Evolutionary conservation across 2,329 filamentous ascomycete genomes (phyloP).

Genomic region (Colletotrichum caudatum): DNA sequence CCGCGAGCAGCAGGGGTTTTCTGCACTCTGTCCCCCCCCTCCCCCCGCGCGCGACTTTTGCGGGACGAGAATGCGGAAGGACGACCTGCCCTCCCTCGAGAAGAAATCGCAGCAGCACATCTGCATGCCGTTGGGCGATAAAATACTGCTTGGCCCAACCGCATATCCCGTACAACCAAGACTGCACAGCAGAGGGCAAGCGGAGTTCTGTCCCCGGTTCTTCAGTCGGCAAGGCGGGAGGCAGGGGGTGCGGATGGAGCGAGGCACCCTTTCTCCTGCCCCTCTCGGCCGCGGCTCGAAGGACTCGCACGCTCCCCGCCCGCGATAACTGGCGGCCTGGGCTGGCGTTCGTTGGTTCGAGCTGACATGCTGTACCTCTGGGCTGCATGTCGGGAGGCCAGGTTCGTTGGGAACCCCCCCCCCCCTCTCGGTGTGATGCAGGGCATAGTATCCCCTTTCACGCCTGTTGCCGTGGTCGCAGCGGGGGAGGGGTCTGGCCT

Average conservation of each 20-base stretch:
- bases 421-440: constrained; percentile 13
- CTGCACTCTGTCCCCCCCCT: not conserved
- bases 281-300: constrained; percentile 21
- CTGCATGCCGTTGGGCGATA: not conserved
- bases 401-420: not conserved
- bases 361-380: constrained; percentile 23
- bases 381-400: constrained; percentile 30
- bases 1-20: not conserved
- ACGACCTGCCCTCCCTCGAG: not conserved
- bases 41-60: not conserved
- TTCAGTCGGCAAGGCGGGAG: not conserved
- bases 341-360: constrained; percentile 20
- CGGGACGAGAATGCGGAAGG: not conserved
- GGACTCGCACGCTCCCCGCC: not conserved
- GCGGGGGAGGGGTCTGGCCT: not conserved
- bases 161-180: not conserved
- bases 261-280: constrained; percentile 1
- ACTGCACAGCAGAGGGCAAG: not conserved
- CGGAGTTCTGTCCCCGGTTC: not conserved
- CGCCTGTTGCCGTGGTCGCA: not conserved
- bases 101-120: not conserved
- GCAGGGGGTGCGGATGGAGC: not conserved
- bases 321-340: constrained; percentile 9
- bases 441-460: not conserved
- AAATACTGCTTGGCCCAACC: constrained; percentile 19